Percentiles rank a stretch among this genome's conserved stretches.
Conservation (phyloP, 78 protist species). For the Dictyostelium intermedium region DNA sequence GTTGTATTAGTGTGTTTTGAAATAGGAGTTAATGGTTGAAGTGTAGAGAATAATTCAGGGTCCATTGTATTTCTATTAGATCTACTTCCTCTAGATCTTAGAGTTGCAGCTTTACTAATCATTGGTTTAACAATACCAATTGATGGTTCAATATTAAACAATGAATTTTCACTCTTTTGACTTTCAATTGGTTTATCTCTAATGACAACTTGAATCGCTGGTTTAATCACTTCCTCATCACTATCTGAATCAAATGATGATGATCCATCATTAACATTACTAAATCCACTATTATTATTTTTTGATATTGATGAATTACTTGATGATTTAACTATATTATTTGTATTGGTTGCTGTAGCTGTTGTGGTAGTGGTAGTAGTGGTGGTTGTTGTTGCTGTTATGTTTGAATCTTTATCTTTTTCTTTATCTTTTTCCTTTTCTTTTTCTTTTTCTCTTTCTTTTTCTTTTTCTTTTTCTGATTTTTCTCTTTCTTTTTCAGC, state of each 20-base stretch:
- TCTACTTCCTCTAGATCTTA: constrained; percentile 59
- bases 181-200: constrained; percentile 67
- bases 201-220: constrained; percentile 75
- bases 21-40: constrained; percentile 51
- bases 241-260: not conserved
- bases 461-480: not conserved
- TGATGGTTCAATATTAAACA: constrained; percentile 55
- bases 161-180: not conserved
- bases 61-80: not conserved
- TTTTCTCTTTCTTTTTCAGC: not conserved
- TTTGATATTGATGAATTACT: not conserved
- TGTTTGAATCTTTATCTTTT: not conserved
- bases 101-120: not conserved
- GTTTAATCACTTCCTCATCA: constrained; percentile 29
- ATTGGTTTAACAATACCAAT: constrained; percentile 7
- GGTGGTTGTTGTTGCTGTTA: not conserved
- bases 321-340: not conserved
- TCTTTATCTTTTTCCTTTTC: not conserved
- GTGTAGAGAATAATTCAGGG: constrained; percentile 15
- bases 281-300: not conserved
- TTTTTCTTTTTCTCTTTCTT: constrained; percentile 18
- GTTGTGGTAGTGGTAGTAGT: not conserved
- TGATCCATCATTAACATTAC: not conserved
- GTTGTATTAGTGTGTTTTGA: not conserved
- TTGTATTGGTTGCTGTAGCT: not conserved